phyloP scores from a whole-genome alignment of 192 early-diverging fungal species.

The Funneliformis mosseae region DNA sequence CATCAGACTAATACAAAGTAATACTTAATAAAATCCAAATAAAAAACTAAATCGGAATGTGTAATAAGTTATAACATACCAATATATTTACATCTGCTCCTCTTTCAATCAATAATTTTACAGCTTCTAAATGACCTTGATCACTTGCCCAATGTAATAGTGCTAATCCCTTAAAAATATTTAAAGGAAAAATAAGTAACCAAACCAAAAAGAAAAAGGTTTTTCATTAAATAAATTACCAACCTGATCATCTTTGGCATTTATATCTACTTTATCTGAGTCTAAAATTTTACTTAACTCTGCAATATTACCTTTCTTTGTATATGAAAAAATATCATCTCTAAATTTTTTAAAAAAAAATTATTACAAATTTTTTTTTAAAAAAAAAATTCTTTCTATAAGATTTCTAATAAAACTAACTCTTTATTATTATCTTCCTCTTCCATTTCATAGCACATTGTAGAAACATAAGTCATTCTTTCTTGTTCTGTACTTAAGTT shows the following conservation, averaged over 20 bases:
- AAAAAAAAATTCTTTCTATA: not conserved
- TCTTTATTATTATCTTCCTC: not conserved
- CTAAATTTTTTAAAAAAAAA: slow-evolving; percentile 7
- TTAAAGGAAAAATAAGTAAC: not conserved
- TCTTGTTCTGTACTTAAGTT: not conserved
- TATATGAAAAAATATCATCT: slow-evolving; percentile 18
- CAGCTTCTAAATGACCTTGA: slow-evolving; percentile 49
- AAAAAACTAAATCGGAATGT: not conserved
- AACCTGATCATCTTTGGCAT: slow-evolving; percentile 16
- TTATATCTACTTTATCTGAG: not conserved
- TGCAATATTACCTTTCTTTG: slow-evolving; percentile 1
- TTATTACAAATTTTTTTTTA: not conserved
- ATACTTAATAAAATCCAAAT: not conserved
- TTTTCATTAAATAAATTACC: not conserved
- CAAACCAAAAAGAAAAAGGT: not conserved
- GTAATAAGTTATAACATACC: slow-evolving; percentile 17
- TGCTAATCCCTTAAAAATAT: slow-evolving; percentile 48
- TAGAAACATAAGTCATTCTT: slow-evolving; percentile 23
- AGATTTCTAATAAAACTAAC: not conserved
- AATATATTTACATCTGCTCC: slow-evolving; percentile 42
- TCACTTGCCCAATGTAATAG: slow-evolving; percentile 58
- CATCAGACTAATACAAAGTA: not conserved
- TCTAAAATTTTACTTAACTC: slow-evolving; percentile 1
- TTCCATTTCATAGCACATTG: slow-evolving; percentile 7
- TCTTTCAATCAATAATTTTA: slow-evolving; percentile 44